Evolutionary conservation across 2,329 filamentous ascomycete genomes (phyloP).

Genomic region (Helotiales sp.): DNA sequence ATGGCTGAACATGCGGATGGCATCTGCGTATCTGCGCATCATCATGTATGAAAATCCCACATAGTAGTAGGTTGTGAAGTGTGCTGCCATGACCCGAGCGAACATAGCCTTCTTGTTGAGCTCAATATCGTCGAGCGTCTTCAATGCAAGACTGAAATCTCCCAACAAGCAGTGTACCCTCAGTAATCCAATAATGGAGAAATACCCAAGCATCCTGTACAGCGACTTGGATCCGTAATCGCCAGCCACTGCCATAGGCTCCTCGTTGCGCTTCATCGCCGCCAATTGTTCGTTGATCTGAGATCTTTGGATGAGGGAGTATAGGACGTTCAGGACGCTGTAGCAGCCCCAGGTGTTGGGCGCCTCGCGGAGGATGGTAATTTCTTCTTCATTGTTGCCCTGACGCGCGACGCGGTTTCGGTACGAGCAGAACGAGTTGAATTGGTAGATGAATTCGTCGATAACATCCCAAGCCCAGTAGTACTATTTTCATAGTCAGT

Average conservation of each 20-base stretch:
- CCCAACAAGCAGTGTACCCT: conserved; percentile 95
- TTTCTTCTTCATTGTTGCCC: conserved; percentile 87
- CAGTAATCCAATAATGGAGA: conserved; percentile 96
- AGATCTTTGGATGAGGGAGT: conserved; percentile 97
- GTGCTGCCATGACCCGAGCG: conserved; percentile 96
- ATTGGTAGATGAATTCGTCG: conserved; percentile 99
- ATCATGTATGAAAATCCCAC: conserved; percentile 99
- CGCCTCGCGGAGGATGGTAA: conserved; percentile 88
- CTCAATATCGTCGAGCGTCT: conserved; percentile 99
- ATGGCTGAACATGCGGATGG: conserved; percentile 99
- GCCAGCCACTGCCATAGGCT: conserved; percentile 82
- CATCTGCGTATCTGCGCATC: conserved; percentile 99
- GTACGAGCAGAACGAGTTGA: conserved; percentile 99
- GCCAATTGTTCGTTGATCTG: conserved; percentile 97
- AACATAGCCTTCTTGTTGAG: conserved; percentile 99
- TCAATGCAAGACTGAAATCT: conserved; percentile 96
- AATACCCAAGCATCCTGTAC: conserved; percentile 98
- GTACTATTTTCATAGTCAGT: conserved; percentile 59
- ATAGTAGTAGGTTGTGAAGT: conserved; percentile 99
- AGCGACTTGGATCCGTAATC: conserved; percentile 93
- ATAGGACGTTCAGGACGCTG: conserved; percentile 97
- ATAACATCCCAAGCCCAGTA: conserved; percentile 99
- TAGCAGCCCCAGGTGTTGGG: conserved; percentile 99
- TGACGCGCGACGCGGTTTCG: conserved; percentile 85
- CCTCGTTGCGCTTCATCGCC: conserved; percentile 92